A percentile compares a stretch with the other conserved stretches of the same genome.
Evolutionary conservation across 2,329 filamentous ascomycete species (phyloP).

Genomic region (Epichloe gansuensis): DNA sequence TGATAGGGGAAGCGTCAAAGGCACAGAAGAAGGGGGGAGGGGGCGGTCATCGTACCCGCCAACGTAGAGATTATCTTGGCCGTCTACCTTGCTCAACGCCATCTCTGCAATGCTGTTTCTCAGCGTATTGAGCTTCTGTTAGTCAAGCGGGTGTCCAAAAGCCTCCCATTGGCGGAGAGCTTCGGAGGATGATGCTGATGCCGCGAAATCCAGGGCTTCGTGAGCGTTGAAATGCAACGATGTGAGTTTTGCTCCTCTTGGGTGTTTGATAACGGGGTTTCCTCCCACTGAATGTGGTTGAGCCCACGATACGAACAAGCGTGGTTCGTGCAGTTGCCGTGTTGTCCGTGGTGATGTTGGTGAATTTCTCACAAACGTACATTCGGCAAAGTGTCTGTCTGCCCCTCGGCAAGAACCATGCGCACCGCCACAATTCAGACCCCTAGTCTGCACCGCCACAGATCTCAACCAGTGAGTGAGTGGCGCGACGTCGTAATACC

Average conservation of each 20-base stretch:
- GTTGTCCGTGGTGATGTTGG: too few species aligned
- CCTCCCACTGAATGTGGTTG: too few species aligned
- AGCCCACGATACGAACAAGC: too few species aligned
- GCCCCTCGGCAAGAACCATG: not conserved
- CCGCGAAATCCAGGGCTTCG: not conserved
- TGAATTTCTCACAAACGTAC: too few species aligned
- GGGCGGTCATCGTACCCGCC: conserved; percentile 21
- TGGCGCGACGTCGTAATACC: too few species aligned
- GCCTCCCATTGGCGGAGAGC: conserved; percentile 6
- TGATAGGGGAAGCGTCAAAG: too few species aligned
- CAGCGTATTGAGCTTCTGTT: conserved; percentile 2
- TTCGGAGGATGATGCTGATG: not conserved
- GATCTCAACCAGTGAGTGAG: too few species aligned
- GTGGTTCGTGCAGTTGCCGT: too few species aligned
- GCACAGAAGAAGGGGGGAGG: too few species aligned
- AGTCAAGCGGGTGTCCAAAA: conserved; percentile 7
- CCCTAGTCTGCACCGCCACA: not conserved
- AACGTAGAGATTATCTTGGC: conserved; percentile 27
- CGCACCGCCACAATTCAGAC: not conserved
- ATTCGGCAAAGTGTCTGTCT: too few species aligned
- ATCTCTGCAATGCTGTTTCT: conserved; percentile 21
- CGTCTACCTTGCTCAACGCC: conserved; percentile 30
- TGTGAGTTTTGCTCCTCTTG: too few species aligned
- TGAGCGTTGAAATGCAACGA: not conserved
- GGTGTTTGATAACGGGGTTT: too few species aligned